Evolutionary conservation across 805 yeast genomes (phyloP), one percentile per base, ranked within the genome.

Genomic region (Barnettozyma wickerhamii): DNA sequence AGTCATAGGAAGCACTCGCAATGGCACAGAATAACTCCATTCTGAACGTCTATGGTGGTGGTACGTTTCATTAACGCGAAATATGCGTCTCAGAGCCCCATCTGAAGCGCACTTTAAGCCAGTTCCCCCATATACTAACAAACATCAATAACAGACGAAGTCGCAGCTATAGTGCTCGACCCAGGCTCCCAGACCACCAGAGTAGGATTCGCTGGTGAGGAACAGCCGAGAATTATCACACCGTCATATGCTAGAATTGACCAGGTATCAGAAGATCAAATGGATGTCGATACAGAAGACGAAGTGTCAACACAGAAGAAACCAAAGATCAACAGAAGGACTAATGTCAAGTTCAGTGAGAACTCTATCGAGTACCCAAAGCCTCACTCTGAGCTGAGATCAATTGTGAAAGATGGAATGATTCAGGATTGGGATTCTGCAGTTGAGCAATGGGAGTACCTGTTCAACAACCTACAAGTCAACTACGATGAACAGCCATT

Each of bases 171-270:
- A 3, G 95, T 91, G 26, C 69, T 91, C 19, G 98, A 93, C 56
- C 90, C 95, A 2, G 98, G 98, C 27, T 82, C 96, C 10, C 78
- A 72, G 46, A 67, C 78, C 45, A 88, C 96, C 6, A 78, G 91
- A 40, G 78, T 83, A 15, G 99, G 99, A 2, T 89, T 77, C 62
- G 90, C 97, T 4, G 98, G 98, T 10, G 91, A 88, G 42, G 96
- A 90, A 58, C 73, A 77, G 40, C 99, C 99, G 10, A 76, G 81
- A 48, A 66, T 80, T 4, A 76, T 84, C 19, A 60, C 81, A 10
- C 93, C 96, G 3, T 84, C 96, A 1, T 73, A 62, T 45, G 87
- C 77, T 55, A 84, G 80, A 7, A 21, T 47, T 23, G 52, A 51
- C 41, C 43, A 41, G 21, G 49, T 34, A 10, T 42, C 36, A 5